These are phyloP conservation scores for Gastrolobium villosum DNA, from an alignment of 306 rosid genomes.

Conservation along the genomic window DNA sequence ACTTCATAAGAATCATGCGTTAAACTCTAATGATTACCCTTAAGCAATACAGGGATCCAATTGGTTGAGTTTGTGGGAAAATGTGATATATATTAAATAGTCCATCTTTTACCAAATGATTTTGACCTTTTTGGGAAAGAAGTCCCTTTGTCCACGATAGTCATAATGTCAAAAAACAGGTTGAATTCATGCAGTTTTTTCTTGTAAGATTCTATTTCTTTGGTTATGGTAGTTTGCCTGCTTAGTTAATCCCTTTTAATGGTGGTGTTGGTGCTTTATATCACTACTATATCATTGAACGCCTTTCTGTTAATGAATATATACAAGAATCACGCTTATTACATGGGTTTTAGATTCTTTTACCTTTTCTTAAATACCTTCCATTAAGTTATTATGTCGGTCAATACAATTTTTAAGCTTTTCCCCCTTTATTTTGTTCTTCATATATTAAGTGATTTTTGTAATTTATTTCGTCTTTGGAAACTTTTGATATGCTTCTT, in stretches of 20 bases:
- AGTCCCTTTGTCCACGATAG: background rate
- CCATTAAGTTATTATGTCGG: background rate
- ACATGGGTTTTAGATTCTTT: background rate
- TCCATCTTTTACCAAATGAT: background rate
- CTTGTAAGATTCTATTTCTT: slow-evolving; percentile 5
- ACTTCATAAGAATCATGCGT: background rate
- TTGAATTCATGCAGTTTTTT: background rate
- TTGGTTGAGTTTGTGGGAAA: slow-evolving; percentile 3
- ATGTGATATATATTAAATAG: background rate
- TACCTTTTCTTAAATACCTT: slow-evolving; percentile 21
- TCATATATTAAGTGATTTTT: background rate
- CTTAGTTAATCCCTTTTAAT: background rate
- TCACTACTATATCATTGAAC: background rate
- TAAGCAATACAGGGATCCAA: slow-evolving; percentile 5
- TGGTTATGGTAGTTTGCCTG: background rate
- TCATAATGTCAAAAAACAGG: background rate
- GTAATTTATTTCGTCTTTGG: background rate
- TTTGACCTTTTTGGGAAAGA: background rate
- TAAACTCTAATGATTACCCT: background rate
- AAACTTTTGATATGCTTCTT: slow-evolving; percentile 24
- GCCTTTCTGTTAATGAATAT: background rate
- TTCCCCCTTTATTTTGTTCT: background rate
- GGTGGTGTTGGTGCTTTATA: background rate
- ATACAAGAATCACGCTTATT: slow-evolving; percentile 2
- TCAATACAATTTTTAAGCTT: slow-evolving; percentile 16